Conservation (phyloP, 306 rosid genomes). For the Cyamopsis tetragonoloba region DNA sequence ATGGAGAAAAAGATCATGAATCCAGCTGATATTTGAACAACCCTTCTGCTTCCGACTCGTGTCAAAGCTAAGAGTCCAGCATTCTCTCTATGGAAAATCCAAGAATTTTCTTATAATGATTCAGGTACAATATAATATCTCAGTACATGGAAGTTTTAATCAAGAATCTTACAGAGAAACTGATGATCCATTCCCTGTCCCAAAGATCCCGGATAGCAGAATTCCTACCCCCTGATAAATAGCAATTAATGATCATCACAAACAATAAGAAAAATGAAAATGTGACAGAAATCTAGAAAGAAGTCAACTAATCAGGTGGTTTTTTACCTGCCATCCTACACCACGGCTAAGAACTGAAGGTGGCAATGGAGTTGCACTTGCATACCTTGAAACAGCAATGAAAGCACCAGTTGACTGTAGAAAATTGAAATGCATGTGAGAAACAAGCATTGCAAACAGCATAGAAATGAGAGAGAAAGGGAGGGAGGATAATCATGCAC, state of each 20-base stretch:
- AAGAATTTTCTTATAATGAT: conserved; percentile 4
- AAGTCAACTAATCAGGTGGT: background rate
- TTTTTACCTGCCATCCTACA: conserved; percentile 93
- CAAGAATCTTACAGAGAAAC: conserved; percentile 75
- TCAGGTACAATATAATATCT: background rate
- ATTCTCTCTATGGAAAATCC: conserved; percentile 52
- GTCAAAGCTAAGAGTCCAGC: conserved; percentile 92
- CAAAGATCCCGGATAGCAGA: conserved; percentile 74
- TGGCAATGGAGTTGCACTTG: conserved; percentile 93
- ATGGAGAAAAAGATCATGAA: conserved; percentile 97
- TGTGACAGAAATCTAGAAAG: background rate
- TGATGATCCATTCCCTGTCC: conserved; percentile 83
- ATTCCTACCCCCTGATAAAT: conserved; percentile 73
- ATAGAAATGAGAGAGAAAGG: background rate
- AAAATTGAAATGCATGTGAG: conserved; percentile 2
- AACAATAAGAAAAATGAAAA: background rate
- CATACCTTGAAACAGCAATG: conserved; percentile 81
- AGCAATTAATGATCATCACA: background rate
- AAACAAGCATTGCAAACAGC: background rate
- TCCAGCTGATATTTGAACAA: conserved; percentile 85
- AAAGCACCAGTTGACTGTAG: conserved; percentile 82
- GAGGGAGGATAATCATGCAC: background rate
- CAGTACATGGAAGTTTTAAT: conserved; percentile 16
- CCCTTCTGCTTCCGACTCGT: conserved; percentile 91
- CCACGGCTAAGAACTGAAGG: conserved; percentile 93